Percentiles rank a stretch among this genome's conserved stretches.
Conservation (phyloP, 2,329 filamentous ascomycete species). For the Didymella keratinophila region DNA sequence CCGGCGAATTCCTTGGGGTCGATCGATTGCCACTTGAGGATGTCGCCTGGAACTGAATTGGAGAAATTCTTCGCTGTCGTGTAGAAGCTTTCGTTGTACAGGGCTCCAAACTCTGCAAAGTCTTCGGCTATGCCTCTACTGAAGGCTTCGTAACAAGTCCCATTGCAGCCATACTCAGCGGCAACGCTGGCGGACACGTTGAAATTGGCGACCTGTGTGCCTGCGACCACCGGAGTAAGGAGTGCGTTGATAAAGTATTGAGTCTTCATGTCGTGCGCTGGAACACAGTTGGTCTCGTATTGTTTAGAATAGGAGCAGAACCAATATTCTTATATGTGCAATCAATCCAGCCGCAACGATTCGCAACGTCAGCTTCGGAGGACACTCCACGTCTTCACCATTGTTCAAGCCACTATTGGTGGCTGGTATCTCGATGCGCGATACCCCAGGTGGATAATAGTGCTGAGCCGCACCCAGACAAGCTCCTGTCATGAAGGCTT, state of each 20-base stretch:
- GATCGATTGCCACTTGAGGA: slow-evolving; percentile 7
- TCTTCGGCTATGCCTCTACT: slow-evolving; percentile 1
- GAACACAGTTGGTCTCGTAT: not conserved
- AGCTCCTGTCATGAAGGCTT: slow-evolving; percentile 4
- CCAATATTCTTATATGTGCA: not conserved
- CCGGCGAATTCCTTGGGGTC: not conserved
- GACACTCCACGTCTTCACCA: not conserved
- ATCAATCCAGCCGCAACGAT: not conserved
- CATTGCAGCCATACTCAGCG: slow-evolving; percentile 5
- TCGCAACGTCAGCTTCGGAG: not conserved
- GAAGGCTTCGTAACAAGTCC: slow-evolving; percentile 5
- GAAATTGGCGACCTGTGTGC: slow-evolving; percentile 8
- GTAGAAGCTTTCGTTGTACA: slow-evolving; percentile 9
- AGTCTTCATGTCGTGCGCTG: not conserved
- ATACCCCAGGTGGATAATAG: not conserved
- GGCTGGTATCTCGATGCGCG: not conserved
- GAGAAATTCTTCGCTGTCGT: slow-evolving; percentile 15
- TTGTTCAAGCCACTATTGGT: not conserved
- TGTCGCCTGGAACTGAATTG: slow-evolving; percentile 5
- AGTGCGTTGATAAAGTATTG: not conserved
- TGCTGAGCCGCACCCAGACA: not conserved
- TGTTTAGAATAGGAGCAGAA: not conserved
- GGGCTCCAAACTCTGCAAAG: slow-evolving; percentile 1
- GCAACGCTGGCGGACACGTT: slow-evolving; percentile 7
- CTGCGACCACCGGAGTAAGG: not conserved